These are phyloP conservation scores for Cryptococcus sp. DNA, from an alignment of 1,284 basidiomycete species.

Conservation along the genomic window DNA sequence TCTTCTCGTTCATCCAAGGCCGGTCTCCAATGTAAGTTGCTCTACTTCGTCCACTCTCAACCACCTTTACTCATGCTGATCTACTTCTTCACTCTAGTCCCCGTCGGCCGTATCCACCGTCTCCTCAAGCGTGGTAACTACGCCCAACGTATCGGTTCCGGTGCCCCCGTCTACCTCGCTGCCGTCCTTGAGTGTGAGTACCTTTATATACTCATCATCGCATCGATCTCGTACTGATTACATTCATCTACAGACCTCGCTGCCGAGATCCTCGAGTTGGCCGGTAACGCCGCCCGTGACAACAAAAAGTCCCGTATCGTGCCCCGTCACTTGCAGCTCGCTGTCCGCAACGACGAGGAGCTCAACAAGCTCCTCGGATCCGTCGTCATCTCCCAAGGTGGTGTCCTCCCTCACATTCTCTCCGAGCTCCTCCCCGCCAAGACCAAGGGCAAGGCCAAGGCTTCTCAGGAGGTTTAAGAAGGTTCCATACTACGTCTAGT, in stretches of 20 bases:
- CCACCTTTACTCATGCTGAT: constrained; percentile 20
- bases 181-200: constrained; percentile 57
- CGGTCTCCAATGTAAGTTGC: constrained; percentile 65
- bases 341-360: constrained; percentile 86
- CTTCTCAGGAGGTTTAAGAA: constrained; percentile 49
- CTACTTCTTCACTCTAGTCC: constrained; percentile 57
- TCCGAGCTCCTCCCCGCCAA: constrained; percentile 70
- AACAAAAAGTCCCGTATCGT: constrained; percentile 80
- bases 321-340: constrained; percentile 84
- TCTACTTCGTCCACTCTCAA: background rate
- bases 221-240: constrained; percentile 14
- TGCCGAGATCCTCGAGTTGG: constrained; percentile 84
- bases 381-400: constrained; percentile 87
- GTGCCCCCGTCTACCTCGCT: constrained; percentile 73
- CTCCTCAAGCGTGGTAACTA: constrained; percentile 83
- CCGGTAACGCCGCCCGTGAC: constrained; percentile 70
- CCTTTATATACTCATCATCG: constrained; percentile 1
- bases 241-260: constrained; percentile 60
- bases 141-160: constrained; percentile 65
- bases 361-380: constrained; percentile 61
- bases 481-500: constrained; percentile 1
- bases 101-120: constrained; percentile 85
- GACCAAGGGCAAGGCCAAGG: constrained; percentile 42
- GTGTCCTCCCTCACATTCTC: constrained; percentile 76
- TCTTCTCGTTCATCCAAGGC: constrained; percentile 79